Conservation (phyloP, 2,329 filamentous ascomycete genomes). For the Ceratocystiopsis brevicomis region DNA sequence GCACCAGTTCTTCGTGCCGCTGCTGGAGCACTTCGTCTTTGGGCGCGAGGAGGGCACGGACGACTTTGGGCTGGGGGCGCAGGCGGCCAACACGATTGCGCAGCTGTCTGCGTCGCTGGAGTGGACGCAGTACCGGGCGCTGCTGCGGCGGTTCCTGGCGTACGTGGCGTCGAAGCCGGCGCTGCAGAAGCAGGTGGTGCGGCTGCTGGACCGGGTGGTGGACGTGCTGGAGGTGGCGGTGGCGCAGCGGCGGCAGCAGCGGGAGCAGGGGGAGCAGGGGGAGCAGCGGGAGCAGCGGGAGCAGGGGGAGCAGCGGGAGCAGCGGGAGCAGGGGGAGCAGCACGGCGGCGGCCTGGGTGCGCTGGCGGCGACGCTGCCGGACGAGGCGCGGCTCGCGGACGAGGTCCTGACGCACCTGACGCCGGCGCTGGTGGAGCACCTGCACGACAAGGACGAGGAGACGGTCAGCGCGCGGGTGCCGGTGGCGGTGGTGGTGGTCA, state of each 20-base stretch:
- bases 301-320: conserved; percentile 10
- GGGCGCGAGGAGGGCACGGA: conserved; percentile 54
- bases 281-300: conserved; percentile 9
- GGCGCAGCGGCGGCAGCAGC: conserved; percentile 6
- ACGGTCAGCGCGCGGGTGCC: conserved; percentile 86
- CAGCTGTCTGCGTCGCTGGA: conserved; percentile 57
- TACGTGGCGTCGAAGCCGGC: conserved; percentile 69
- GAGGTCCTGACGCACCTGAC: conserved; percentile 61
- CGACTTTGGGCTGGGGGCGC: conserved; percentile 70
- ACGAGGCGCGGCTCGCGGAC: conserved; percentile 43
- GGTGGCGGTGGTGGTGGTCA: conserved; percentile 73
- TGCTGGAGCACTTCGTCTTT: conserved; percentile 89
- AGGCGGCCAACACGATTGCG: conserved; percentile 67
- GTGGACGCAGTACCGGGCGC: conserved; percentile 77
- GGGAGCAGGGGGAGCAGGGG: conserved; percentile 12
- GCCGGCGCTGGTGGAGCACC: conserved; percentile 61
- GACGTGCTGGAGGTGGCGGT: conserved; percentile 49
- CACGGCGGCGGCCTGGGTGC: conserved; percentile 15
- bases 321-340: conserved; percentile 10
- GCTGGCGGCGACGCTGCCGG: conserved; percentile 48
- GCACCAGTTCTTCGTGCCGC: conserved; percentile 70
- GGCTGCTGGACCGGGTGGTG: conserved; percentile 61
- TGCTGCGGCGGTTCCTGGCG: conserved; percentile 65
- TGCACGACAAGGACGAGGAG: conserved; percentile 87
- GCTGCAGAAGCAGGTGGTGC: conserved; percentile 68